Base-by-base conservation (phyloP, 2,329 filamentous ascomycete genomes). In the Stagonosporopsis cucurbitacearum region DNA sequence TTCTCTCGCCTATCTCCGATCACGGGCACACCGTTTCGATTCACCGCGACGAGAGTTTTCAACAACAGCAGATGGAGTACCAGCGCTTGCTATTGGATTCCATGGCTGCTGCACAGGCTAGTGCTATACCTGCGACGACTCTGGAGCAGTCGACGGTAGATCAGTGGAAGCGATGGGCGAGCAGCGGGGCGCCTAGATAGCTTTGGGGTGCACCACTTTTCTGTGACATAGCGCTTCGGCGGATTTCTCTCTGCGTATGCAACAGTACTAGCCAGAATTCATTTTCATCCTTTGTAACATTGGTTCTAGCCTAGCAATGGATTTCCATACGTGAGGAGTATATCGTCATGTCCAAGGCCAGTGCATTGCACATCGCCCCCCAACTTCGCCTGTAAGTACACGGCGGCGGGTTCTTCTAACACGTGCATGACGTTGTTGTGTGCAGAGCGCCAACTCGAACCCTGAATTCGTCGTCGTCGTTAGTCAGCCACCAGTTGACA, bases 91-190 rank as follows among this genome's bases (percentile, higher is more conserved):
- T 41, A 8, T 20, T 26, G 26, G 17, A 19, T 28, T 28, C 37
- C 20, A 7, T 28, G 4, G 42, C 35, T 19, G 33, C 13, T 25
- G n/a, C 32, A 45, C 33, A 26, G n/a, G 17, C 17, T 12, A 17
- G 22, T 30, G 35, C 22, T 15, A 25, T 28, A 4, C 23, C 43
- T 28, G 37, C 20, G 25, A 23, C n/a, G 17, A 43, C 30, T 35
- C 37, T 44, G 48, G 48, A 57, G 22, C 54, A 52, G 20, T 44
- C 36, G 28, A 44, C 44, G 15, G 39, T 44, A 17, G 40, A 52
- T n/a, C 36, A 57, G 20, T 57, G 48, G 54, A 57, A 44, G 23
- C 42, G 25, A 40, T 57, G 54, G 54, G 32, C 32, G 33, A 33
- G 26, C 30, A 49, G 39, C 15, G 44, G 44, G 33, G 48, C 19